These are phyloP conservation scores for Yamadazyma dendronema DNA, from an alignment of 1,139 yeast species.

Conservation along the genomic window DNA sequence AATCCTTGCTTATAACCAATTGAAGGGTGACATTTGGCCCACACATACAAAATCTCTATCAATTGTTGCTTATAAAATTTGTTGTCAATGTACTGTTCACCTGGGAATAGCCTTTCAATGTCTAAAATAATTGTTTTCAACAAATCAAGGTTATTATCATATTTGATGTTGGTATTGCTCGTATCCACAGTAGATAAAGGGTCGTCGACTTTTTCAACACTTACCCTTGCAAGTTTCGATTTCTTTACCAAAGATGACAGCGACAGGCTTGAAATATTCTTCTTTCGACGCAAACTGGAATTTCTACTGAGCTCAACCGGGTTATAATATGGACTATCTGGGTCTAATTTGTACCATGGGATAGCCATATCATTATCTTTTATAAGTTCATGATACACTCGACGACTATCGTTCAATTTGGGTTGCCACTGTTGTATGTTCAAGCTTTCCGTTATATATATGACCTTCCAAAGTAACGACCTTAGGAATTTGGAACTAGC, in stretches of 20 bases:
- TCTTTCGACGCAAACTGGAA: conserved; percentile 14
- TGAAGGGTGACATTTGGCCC: conserved; percentile 51
- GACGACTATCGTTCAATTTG: conserved; percentile 29
- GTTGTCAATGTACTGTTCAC: conserved; percentile 50
- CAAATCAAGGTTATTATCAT: conserved; percentile 21
- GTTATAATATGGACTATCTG: conserved; percentile 30
- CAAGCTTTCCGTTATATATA: conserved; percentile 38
- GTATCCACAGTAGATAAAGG: conserved; percentile 5
- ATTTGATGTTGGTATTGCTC: neutral
- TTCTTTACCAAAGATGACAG: conserved; percentile 12
- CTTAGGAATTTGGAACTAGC: conserved; percentile 26
- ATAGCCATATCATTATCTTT: conserved; percentile 32
- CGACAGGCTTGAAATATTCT: conserved; percentile 4
- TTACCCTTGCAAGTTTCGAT: conserved; percentile 16
- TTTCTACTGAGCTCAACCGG: conserved; percentile 17
- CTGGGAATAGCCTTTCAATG: conserved; percentile 61
- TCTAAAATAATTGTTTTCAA: conserved; percentile 57
- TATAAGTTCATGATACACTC: conserved; percentile 37
- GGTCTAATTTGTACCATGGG: conserved; percentile 40
- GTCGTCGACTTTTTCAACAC: conserved; percentile 7
- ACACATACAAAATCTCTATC: conserved; percentile 52
- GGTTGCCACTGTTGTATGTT: conserved; percentile 37
- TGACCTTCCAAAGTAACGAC: conserved; percentile 39
- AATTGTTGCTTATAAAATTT: conserved; percentile 36
- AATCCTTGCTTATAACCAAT: conserved; percentile 69